Base-by-base conservation (phyloP, 805 yeast genomes). In the Scheffersomyces ergatensis region DNA sequence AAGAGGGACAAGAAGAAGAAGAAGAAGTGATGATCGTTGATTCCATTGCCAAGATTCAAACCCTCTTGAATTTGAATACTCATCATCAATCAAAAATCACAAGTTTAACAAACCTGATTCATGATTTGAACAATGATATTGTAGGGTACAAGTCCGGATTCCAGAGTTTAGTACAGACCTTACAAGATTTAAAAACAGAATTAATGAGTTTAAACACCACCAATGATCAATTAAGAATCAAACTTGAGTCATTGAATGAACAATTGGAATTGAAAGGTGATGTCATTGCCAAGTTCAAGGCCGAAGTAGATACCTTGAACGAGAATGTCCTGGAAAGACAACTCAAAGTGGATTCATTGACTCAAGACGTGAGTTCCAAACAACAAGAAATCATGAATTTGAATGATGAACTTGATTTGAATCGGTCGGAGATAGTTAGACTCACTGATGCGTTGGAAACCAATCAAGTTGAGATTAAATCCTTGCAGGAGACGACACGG, bases 251-350 rank as follows among this genome's bases (percentile, higher is more conserved):
- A 23, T 23, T 23, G 25, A 23, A 23, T 23, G 29, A 21, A 21
- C 6, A 21, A 7, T 21, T 21, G 5, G 29, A 13, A 13, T n/a
- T 24, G 3, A 42, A 36, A 33, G 37, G 39, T 36, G 34, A 36
- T 16, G 16, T 9, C 5, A 30, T 34, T 16, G 26, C 13, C 2
- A 17, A 43, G 29, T 39, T 43, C 15, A 14, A 24, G 21, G 13
- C 25, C 15, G 30, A 43, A 21, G 13, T 21, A 7, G 7, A 17
- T 11, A 15, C 3, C 9, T 6, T 3, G 6, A 26, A 37, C 17
- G 25, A 13, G n/a, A 30, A 33, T 14, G 9, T 41, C 4, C 8
- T 11, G 8, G 9, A 21, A 21, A 21, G 9, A 7, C 6, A 21
- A 7, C 9, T 21, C 6, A 6, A 21, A 7, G 9, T 7, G 9